Evolutionary conservation across 2,329 filamentous ascomycete genomes (phyloP).

Genomic region (Exophiala mesophila): DNA sequence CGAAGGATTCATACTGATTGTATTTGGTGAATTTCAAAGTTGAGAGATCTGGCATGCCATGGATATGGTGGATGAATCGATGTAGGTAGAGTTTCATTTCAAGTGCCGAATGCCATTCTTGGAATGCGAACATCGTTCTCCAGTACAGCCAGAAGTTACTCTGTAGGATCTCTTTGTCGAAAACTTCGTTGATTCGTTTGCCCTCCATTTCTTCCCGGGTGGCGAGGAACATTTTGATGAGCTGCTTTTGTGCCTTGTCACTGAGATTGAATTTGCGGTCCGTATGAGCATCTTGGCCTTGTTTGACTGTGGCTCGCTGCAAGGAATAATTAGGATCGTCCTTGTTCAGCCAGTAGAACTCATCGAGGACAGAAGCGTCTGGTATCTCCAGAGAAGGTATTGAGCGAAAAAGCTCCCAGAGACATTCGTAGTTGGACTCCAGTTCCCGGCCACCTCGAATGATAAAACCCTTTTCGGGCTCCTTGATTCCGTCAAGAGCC

Average conservation of each 20-base stretch:
- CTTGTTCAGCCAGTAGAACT: slow-evolving; percentile 18
- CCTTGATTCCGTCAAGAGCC: slow-evolving; percentile 29
- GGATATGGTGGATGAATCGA: slow-evolving; percentile 25
- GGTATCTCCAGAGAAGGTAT: slow-evolving; percentile 27
- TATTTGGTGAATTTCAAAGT: slow-evolving; percentile 26
- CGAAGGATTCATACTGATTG: slow-evolving; percentile 28
- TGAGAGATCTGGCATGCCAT: slow-evolving; percentile 19
- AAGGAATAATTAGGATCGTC: slow-evolving; percentile 13
- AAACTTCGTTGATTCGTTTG: slow-evolving; percentile 31
- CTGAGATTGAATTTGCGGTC: slow-evolving; percentile 10
- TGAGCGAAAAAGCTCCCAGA: slow-evolving; percentile 33
- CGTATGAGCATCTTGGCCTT: slow-evolving; percentile 12
- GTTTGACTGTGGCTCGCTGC: slow-evolving; percentile 9
- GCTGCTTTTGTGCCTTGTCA: slow-evolving; percentile 7
- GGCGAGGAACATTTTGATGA: slow-evolving; percentile 10
- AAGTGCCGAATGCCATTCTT: slow-evolving; percentile 29
- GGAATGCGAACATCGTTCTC: slow-evolving; percentile 30
- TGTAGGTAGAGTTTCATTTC: slow-evolving; percentile 29
- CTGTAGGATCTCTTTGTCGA: slow-evolving; percentile 25
- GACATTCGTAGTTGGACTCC: slow-evolving; percentile 32
- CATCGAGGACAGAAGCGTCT: slow-evolving; percentile 14
- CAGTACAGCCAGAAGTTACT: slow-evolving; percentile 29
- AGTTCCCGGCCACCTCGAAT: slow-evolving; percentile 35
- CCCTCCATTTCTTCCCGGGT: slow-evolving; percentile 27
- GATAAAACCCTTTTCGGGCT: slow-evolving; percentile 33